Base-by-base conservation (phyloP, 2,329 filamentous ascomycete species). In the Fusarium austroafricanum region DNA sequence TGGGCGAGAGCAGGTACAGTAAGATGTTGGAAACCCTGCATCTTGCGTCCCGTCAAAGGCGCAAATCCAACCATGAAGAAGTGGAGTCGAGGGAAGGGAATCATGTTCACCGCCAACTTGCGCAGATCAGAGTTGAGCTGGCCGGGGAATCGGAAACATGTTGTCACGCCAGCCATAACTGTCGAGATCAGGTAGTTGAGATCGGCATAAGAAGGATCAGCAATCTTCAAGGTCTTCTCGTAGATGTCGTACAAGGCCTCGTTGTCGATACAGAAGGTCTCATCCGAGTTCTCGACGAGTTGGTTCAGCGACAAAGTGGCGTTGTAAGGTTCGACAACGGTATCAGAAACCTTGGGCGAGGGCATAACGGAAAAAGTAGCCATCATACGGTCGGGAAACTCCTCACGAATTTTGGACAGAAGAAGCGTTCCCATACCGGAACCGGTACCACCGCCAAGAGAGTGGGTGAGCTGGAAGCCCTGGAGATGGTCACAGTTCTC, bases 21-120 rank as follows among this genome's bases (percentile, higher is more conserved):
- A 82, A 98, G 91, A 73, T 96, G 94, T 80, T 96, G 96, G 94
- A 98, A 99, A 74, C 92, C 93, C 88, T 96, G 84, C 73, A 94
- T 91, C 77, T 84, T 84, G 67, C 84, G 83, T 80, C 93, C 97
- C 81, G 96, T 98, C 78, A 99, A 90, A 80, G 96, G 96, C 83
- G 96, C 95, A 82, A 98, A 98, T 82, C 96, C 96, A 82, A 99
- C 96, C 96, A 99, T 99, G 92, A 99, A 99, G 91, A 99, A 99
- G 86, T 99, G 96, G 70, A 99, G 93, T 93, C 96, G 96, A 75
- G 96, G 96, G 92, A 99, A 99, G 67, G 96, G 96, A 84, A 99
- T 96, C 88, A 99, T 98, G 93, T 99, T 99, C 84, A 99, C 96
- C 75, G 96, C 96, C 79, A 99, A 86, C 89, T 99, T 99, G 86